Conservation (phyloP, 2,329 filamentous ascomycete species). For the Diaporthe eres region DNA sequence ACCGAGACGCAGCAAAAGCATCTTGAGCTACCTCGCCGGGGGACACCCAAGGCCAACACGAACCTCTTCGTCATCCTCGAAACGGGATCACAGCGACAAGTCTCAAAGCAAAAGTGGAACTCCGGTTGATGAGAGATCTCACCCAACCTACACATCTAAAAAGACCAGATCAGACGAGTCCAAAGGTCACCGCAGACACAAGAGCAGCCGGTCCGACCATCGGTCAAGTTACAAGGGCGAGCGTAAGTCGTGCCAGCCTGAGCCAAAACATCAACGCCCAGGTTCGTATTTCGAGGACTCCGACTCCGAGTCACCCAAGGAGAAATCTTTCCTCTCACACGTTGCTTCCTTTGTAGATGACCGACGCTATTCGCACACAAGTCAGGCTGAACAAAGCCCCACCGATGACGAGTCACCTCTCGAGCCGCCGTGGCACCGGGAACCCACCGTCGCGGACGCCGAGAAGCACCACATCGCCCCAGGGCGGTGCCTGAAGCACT, state of each 20-base stretch:
- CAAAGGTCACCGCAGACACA: background rate
- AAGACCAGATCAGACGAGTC: background rate
- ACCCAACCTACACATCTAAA: background rate
- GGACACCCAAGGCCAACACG: background rate
- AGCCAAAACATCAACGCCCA: background rate
- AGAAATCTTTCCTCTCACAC: background rate
- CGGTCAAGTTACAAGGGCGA: background rate
- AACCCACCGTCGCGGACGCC: background rate
- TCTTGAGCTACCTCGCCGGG: background rate
- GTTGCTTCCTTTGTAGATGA: constrained; percentile 4
- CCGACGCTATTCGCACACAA: background rate
- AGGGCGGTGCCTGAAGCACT: constrained; percentile 1
- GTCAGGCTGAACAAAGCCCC: background rate
- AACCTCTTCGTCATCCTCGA: background rate
- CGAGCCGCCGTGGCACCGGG: background rate
- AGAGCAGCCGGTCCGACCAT: background rate
- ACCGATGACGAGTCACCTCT: background rate
- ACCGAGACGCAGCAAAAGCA: background rate
- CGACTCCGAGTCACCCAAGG: background rate
- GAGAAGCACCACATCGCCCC: background rate
- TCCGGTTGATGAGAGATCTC: background rate
- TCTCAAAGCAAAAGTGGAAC: background rate
- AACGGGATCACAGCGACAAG: background rate
- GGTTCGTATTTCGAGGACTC: constrained; percentile 16
- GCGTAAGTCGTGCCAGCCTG: background rate